A percentile compares a stretch with the other conserved stretches of the same genome.
Evolutionary conservation across 352 stramenopile species (phyloP).

Genomic region (Blastocystis sp.): DNA sequence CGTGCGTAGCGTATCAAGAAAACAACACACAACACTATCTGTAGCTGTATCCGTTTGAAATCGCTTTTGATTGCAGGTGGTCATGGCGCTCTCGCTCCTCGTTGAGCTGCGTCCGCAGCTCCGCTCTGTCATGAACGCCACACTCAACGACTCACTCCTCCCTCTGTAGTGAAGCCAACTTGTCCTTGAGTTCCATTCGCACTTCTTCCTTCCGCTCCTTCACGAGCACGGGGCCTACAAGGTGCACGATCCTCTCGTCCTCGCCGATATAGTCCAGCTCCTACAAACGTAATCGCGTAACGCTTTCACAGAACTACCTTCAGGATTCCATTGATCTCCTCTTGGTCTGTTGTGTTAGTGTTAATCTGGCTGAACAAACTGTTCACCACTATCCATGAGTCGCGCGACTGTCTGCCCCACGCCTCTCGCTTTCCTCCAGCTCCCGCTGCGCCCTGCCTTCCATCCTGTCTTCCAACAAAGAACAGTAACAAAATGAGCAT

Average conservation of each 20-base stretch:
- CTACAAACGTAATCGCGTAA: not conserved
- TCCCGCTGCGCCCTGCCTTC: not conserved
- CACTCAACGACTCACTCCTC: slow-evolving; percentile 1
- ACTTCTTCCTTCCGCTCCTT: slow-evolving; percentile 16
- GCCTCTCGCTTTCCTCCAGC: slow-evolving; percentile 43
- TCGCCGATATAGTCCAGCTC: slow-evolving; percentile 39
- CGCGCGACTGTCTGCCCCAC: not conserved
- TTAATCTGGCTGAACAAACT: slow-evolving; percentile 27
- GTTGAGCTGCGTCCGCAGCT: slow-evolving; percentile 10
- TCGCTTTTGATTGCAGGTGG: not conserved
- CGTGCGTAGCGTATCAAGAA: not conserved
- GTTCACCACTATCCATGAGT: slow-evolving; percentile 23
- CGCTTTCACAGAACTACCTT: not conserved
- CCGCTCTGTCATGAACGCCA: not conserved
- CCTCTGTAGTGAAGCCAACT: slow-evolving; percentile 19
- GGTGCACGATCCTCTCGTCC: slow-evolving; percentile 17
- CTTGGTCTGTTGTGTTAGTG: slow-evolving; percentile 15
- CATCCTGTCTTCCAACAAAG: not conserved
- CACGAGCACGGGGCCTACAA: slow-evolving; percentile 23
- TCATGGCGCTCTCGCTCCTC: slow-evolving; percentile 22
- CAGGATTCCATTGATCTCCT: slow-evolving; percentile 40
- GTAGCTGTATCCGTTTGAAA: not conserved
- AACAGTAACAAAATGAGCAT: slow-evolving; percentile 46
- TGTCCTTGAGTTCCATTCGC: slow-evolving; percentile 19
- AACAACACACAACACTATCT: not conserved